A percentile compares a stretch with the other conserved stretches of the same genome.
These are phyloP conservation scores for Trametes hirsuta DNA, from an alignment of 1,284 basidiomycete genomes.

Conservation along the genomic window DNA sequence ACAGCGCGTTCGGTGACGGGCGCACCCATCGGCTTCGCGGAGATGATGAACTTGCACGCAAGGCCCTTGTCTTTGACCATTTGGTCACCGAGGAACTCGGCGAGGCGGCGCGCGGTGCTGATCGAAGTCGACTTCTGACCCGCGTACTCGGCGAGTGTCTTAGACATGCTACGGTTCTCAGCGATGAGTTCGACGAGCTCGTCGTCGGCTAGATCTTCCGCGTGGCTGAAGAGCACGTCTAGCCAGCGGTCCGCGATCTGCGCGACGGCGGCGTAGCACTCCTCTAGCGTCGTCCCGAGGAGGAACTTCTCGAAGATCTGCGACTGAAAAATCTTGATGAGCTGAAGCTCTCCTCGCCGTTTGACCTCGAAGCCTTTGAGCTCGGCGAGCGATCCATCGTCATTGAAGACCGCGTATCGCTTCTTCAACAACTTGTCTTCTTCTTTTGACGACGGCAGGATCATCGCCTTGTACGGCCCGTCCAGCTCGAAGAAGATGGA, in stretches of 20 bases:
- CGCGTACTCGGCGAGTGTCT: conserved; percentile 94
- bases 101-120: conserved; percentile 92
- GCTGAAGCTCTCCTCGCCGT: conserved; percentile 94
- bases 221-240: conserved; percentile 91
- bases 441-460: conserved; percentile 98
- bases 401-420: conserved; percentile 99
- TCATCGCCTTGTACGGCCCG: conserved; percentile 99
- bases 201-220: conserved; percentile 83
- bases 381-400: conserved; percentile 95
- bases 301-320: conserved; percentile 99
- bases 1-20: conserved; percentile 98
- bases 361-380: conserved; percentile 99
- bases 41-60: conserved; percentile 99
- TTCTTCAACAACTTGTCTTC: conserved; percentile 99
- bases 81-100: conserved; percentile 96
- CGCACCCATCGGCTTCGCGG: conserved; percentile 89
- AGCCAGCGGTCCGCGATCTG: conserved; percentile 97
- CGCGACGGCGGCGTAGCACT: conserved; percentile 95
- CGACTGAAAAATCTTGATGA: conserved; percentile 99
- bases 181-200: conserved; percentile 98
- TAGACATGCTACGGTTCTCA: conserved; percentile 98
- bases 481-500: conserved; percentile 99
- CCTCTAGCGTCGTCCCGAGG: conserved; percentile 89
- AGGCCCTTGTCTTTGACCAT: conserved; percentile 99
- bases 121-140: conserved; percentile 98